Evolutionary conservation across 1,284 basidiomycete species (phyloP).

Genomic region (Mycosarcoma maydis): DNA sequence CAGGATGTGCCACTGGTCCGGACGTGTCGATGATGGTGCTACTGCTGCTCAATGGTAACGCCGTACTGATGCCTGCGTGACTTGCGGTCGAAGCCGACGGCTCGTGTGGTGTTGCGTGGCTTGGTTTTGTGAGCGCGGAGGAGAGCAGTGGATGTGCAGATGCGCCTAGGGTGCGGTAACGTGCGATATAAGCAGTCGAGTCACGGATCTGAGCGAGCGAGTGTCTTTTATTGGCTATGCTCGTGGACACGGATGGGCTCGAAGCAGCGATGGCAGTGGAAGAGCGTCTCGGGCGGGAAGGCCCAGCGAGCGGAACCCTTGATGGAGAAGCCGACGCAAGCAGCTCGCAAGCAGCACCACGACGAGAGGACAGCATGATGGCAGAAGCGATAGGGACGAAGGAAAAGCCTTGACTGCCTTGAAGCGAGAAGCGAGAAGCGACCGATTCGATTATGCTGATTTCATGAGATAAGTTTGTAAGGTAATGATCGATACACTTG

Average conservation of each 20-base stretch:
- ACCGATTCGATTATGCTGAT: neutral
- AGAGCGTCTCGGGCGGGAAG: conserved; percentile 28
- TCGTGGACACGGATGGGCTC: conserved; percentile 1
- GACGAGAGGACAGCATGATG: conserved; percentile 21
- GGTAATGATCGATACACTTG: no score
- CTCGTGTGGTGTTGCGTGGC: neutral
- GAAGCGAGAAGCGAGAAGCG: neutral
- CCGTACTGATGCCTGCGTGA: conserved; percentile 17
- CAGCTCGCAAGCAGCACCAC: conserved; percentile 34
- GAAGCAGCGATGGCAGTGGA: conserved; percentile 31
- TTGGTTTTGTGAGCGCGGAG: conserved; percentile 13
- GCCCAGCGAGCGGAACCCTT: conserved; percentile 14
- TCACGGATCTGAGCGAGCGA: conserved; percentile 43
- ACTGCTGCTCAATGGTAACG: conserved; percentile 2
- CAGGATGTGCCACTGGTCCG: conserved; percentile 15
- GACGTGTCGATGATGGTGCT: conserved; percentile 15
- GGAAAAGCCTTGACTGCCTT: no score
- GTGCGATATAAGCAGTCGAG: conserved; percentile 37
- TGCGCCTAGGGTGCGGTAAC: conserved; percentile 40
- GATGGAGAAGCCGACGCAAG: conserved; percentile 14
- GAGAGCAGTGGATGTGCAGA: conserved; percentile 34
- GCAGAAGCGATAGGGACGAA: no score
- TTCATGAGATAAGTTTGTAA: neutral
- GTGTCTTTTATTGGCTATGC: conserved; percentile 12
- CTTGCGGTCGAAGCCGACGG: conserved; percentile 3